Evolutionary conservation across 345 rosid species (phyloP), one percentile per base, ranked within the genome.

Genomic region (Trapa bicornis): DNA sequence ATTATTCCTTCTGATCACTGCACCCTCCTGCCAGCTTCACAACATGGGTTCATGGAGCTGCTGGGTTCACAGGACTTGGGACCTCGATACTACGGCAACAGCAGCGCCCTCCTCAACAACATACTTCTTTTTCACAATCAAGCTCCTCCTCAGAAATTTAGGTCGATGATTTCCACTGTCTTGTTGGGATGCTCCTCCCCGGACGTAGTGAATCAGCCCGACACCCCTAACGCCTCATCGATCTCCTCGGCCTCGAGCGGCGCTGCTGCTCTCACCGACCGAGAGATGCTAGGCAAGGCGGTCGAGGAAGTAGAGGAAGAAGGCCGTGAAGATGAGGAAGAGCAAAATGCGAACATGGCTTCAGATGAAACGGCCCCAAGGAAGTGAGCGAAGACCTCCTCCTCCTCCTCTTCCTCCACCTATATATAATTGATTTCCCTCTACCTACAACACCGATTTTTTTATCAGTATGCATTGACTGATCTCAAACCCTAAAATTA

Each of bases 171-270:
- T 37, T 75, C 68, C 69, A 74, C 58, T 13, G 68, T 73, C 61
- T 74, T 22, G 29, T 22, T 83, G 83, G 76, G 74, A 53, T 22
- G 29, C 29, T 85, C 80, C 39, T 77, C 82, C 11, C 65, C 83
- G 2, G 87, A 86, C 65, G 70, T 66, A 63, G 54, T 70, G 53
- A 83, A 86, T 69, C 89, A 76, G 74, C 98, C 98, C 35, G 86
- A 84, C 3, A 89, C 98, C 22, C 96, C 98, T 11, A 89, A 89
- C 86, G 84, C 91, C 38, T 92, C 95, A 0, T 85, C 95, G 42
- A 81, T 87, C 71, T 86, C 98, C 1, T 89, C 96, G 22, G 96
- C 83, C n/a, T 87, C 95, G 9, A 87, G 89, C 61, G 89, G 84
- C 68, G 92, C 88, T 61, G 72, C 79, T 29, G 61, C 61, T 22